A percentile compares a stretch with the other conserved stretches of the same genome.
These are phyloP conservation scores for Calendula officinalis DNA, from an alignment of 129 eudicot genomes.

Conservation along the genomic window DNA sequence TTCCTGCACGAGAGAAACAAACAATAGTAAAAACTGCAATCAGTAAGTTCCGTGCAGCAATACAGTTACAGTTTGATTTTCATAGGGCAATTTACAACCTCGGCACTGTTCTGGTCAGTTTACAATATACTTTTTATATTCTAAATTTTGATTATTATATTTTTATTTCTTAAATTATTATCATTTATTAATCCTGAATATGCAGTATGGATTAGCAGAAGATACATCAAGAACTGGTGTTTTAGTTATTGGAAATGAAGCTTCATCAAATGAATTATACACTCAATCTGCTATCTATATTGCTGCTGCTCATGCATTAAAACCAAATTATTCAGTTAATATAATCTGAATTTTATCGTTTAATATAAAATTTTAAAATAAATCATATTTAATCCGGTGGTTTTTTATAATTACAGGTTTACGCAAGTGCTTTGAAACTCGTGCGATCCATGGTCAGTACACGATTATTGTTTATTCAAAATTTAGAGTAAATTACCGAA, in stretches of 20 bases:
- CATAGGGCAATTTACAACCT: conserved; percentile 94
- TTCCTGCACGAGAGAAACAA: conserved; percentile 84
- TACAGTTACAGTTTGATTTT: conserved; percentile 92
- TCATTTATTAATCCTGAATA: background rate
- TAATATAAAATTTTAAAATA: background rate
- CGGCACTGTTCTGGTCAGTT: conserved; percentile 94
- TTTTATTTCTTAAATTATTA: no score
- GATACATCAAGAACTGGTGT: conserved; percentile 93
- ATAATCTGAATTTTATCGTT: conserved; percentile 9
- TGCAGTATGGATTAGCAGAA: conserved; percentile 95
- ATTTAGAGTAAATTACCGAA: no score
- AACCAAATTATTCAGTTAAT: conserved; percentile 81
- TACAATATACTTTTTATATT: conserved; percentile 6
- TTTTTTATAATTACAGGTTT: conserved; percentile 61
- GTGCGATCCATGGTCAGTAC: conserved; percentile 53
- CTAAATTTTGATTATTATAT: background rate
- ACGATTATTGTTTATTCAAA: background rate
- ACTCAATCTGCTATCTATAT: conserved; percentile 88
- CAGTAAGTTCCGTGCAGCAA: conserved; percentile 93
- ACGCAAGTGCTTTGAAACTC: conserved; percentile 86
- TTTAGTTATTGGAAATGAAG: conserved; percentile 46
- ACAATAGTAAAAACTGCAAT: conserved; percentile 71
- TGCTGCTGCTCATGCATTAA: conserved; percentile 94
- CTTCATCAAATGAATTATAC: conserved; percentile 73
- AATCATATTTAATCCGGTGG: background rate